Conservation (phyloP, 2,329 filamentous ascomycete genomes). For the Ceratocystiopsis sp. region DNA sequence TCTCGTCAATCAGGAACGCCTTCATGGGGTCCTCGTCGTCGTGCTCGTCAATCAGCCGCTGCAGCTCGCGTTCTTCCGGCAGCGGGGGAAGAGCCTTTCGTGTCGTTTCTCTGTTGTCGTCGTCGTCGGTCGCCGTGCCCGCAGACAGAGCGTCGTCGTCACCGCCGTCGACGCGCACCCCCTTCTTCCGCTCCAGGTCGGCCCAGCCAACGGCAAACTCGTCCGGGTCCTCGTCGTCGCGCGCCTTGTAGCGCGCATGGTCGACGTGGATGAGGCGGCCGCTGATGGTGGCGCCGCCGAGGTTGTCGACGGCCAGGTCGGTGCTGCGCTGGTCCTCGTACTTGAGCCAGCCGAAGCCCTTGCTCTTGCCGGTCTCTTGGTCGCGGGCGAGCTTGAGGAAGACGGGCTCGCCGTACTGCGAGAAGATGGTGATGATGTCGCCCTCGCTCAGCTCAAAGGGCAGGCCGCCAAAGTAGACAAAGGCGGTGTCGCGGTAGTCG, state of each 20-base stretch:
- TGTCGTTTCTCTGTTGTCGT: slow-evolving; percentile 7
- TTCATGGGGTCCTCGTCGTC: slow-evolving; percentile 99
- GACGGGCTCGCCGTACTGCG: slow-evolving; percentile 87
- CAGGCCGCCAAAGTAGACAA: slow-evolving; percentile 87
- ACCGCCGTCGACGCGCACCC: slow-evolving; percentile 18
- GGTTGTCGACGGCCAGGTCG: slow-evolving; percentile 88
- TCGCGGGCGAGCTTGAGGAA: slow-evolving; percentile 86
- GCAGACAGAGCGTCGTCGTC: slow-evolving; percentile 12
- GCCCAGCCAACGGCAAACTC: slow-evolving; percentile 42
- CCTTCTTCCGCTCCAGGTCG: slow-evolving; percentile 36
- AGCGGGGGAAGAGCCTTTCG: slow-evolving; percentile 37
- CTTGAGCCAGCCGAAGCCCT: slow-evolving; percentile 90
- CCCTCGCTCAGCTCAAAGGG: slow-evolving; percentile 89
- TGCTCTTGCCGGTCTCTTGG: slow-evolving; percentile 89
- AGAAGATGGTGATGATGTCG: slow-evolving; percentile 91
- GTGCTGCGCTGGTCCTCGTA: slow-evolving; percentile 96
- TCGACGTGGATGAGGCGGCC: slow-evolving; percentile 75
- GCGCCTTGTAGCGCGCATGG: slow-evolving; percentile 78
- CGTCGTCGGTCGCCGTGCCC: slow-evolving; percentile 21
- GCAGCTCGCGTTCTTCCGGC: slow-evolving; percentile 68
- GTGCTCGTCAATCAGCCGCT: slow-evolving; percentile 56
- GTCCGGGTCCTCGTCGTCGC: slow-evolving; percentile 57
- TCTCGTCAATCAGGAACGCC: slow-evolving; percentile 71
- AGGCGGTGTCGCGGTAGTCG: slow-evolving; percentile 91
- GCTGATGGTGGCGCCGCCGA: slow-evolving; percentile 70